A percentile compares a stretch with the other conserved stretches of the same genome.
Evolutionary conservation across 768 basidiomycete species (phyloP).

Genomic region (Gloeophyllum trabeum): DNA sequence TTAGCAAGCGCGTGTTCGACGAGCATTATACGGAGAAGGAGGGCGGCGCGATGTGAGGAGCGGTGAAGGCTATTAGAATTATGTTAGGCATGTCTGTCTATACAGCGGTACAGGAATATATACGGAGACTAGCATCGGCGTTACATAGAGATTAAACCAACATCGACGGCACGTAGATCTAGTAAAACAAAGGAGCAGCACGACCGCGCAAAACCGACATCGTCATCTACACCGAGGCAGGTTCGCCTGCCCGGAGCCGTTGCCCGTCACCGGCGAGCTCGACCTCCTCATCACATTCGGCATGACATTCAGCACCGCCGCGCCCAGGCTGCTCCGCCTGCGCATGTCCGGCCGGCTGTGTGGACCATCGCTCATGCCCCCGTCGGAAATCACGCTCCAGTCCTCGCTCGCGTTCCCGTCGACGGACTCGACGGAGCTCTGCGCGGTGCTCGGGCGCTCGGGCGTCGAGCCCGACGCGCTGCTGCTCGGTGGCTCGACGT

Average conservation of each 20-base stretch:
- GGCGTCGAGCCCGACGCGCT: constrained; percentile 10
- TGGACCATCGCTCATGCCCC: not conserved
- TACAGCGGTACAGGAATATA: too few relatives aligned
- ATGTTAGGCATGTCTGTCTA: too few relatives aligned
- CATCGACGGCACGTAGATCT: too few relatives aligned
- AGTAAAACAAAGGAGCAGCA: too few relatives aligned
- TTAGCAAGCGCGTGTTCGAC: constrained; percentile 73
- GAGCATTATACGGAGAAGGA: constrained; percentile 44
- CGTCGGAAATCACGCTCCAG: constrained; percentile 80
- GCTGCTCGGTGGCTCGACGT: constrained; percentile 7
- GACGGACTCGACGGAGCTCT: constrained; percentile 32
- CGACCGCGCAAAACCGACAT: too few relatives aligned
- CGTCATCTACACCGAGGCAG: too few relatives aligned
- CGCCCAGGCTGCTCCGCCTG: constrained; percentile 51
- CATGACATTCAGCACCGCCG: constrained; percentile 50
- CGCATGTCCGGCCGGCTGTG: constrained; percentile 23
- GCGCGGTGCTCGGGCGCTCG: constrained; percentile 9
- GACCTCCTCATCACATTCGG: constrained; percentile 40
- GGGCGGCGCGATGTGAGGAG: constrained; percentile 10
- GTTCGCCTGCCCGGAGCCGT: too few relatives aligned
- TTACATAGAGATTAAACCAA: too few relatives aligned
- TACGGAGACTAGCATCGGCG: too few relatives aligned
- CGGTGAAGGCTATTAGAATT: too few relatives aligned
- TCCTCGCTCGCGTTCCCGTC: constrained; percentile 57
- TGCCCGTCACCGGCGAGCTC: too few relatives aligned